Conservation (phyloP, 1,284 basidiomycete genomes). For the Ustilago hordei region DNA sequence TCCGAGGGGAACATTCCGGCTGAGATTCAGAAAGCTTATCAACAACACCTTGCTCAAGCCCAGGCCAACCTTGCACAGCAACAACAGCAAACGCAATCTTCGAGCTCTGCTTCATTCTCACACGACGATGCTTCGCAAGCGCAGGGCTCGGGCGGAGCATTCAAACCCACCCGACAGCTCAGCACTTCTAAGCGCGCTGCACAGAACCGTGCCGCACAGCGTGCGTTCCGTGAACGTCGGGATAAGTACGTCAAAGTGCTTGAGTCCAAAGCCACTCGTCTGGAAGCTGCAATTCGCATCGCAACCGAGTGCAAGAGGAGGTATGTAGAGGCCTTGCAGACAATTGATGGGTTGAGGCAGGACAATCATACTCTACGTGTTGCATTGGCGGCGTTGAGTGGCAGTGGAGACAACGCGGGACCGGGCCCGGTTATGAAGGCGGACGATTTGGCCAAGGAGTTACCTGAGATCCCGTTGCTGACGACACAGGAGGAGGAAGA, state of each 20-base stretch:
- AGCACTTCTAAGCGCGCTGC: conserved; percentile 61
- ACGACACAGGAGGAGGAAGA: conserved; percentile 37
- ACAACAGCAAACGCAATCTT: conserved; percentile 3
- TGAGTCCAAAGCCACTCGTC: conserved; percentile 54
- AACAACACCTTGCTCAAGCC: conserved; percentile 39
- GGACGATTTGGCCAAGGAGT: conserved; percentile 35
- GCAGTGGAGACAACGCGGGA: conserved; percentile 31
- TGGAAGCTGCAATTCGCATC: conserved; percentile 51
- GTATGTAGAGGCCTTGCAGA: conserved; percentile 54
- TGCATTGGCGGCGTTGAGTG: conserved; percentile 60
- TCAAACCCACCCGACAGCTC: conserved; percentile 50
- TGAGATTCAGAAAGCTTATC: conserved; percentile 44
- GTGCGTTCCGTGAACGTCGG: conserved; percentile 63
- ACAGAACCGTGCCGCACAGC: conserved; percentile 64
- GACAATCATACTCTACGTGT: conserved; percentile 61
- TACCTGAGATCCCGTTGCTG: conserved; percentile 33
- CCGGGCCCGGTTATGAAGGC: conserved; percentile 33
- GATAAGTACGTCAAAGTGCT: conserved; percentile 63
- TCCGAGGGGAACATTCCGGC: conserved; percentile 27
- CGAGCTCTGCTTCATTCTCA: neutral
- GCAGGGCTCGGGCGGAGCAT: neutral
- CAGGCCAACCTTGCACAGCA: conserved; percentile 16
- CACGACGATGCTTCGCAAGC: neutral
- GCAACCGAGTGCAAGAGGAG: conserved; percentile 56
- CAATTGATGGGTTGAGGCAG: conserved; percentile 58